Evolutionary conservation across 2,329 filamentous ascomycete genomes (phyloP), one percentile per base, ranked within the genome.

Genomic region (Ophiocordyceps camponoti-saundersi): DNA sequence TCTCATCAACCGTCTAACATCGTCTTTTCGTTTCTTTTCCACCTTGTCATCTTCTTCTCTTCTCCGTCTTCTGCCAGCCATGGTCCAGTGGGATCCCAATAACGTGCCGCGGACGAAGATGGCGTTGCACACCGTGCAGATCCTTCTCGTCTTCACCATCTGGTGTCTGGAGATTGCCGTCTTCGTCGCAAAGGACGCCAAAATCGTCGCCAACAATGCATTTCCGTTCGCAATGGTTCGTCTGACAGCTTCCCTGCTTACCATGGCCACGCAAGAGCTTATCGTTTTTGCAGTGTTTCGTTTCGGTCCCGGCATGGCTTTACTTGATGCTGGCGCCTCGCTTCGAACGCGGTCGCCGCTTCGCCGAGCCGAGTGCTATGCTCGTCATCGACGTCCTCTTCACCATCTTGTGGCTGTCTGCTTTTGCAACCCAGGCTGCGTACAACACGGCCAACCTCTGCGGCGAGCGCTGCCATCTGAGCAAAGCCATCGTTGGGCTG

Each of bases 171-270:
- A 75, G 53, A 79, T 82, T 53, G 66, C 72, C 22, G 68, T 81
- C 43, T 79, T 81, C 56, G 66, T 66, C 40, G 63, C 65, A 47
- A 58, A 69, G 11, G 58, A 65, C 15, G 64, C 74, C 6, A 59
- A 57, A 20, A 68, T 81, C 51, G 71, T 70, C 48, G 75, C 76
- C 32, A 69, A 75, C 51, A 73, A 74, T 59, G 76, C 71, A 50
- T 82, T 78, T 77, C 71, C 75, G 0, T 81, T 82, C 52, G 77
- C 66, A 53, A 68, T 80, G 61, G 78, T 82, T 68, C 50, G 75
- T 63, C 44, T 3, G 3, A 11, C 6, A 11, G 23, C 18, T 15
- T 20, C 15, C 15, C 15, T 7, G 13, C 11, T 20, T 3, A 16
- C 18, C 2, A 4, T 34, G 7, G 12, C 8, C 36, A 3, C 36